Conservation (phyloP, 2,329 filamentous ascomycete genomes). For the Cercospora canescens region DNA sequence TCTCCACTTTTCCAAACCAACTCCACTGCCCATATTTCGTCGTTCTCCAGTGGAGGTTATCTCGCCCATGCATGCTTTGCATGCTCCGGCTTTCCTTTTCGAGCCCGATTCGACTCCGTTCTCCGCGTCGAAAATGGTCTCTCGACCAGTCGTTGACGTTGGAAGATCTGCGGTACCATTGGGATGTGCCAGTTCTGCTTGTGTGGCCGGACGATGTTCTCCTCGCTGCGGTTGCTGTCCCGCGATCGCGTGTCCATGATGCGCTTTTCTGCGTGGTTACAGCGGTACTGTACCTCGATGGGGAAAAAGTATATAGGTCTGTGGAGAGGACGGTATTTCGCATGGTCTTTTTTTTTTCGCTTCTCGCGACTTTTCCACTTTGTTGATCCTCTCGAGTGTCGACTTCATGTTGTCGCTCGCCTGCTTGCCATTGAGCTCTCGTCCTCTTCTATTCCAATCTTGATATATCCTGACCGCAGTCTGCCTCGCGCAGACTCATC, state of each 20-base stretch:
- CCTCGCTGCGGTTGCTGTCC: no score
- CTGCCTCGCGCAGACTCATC: not conserved
- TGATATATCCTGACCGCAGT: not conserved
- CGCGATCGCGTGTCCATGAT: not conserved
- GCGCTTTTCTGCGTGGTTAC: not conserved
- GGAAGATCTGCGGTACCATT: not conserved
- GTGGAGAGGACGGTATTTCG: not conserved
- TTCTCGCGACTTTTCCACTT: not conserved
- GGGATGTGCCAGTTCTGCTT: not conserved
- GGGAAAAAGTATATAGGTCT: not conserved
- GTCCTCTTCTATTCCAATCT: not conserved
- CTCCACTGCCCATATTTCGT: not conserved
- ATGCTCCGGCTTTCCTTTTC: not conserved
- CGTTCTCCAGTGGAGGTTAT: not conserved
- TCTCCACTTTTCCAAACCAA: not conserved
- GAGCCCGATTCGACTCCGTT: not conserved
- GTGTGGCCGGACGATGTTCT: not conserved
- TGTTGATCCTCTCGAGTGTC: no score
- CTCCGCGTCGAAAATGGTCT: not conserved
- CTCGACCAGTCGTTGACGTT: not conserved
- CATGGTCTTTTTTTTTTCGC: not conserved
- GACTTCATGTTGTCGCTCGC: no score
- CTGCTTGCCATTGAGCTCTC: not conserved
- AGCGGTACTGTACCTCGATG: not conserved
- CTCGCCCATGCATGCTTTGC: no score